These are phyloP conservation scores for Yamadazyma epiphylla DNA, from an alignment of 1,139 yeast genomes.

Conservation along the genomic window DNA sequence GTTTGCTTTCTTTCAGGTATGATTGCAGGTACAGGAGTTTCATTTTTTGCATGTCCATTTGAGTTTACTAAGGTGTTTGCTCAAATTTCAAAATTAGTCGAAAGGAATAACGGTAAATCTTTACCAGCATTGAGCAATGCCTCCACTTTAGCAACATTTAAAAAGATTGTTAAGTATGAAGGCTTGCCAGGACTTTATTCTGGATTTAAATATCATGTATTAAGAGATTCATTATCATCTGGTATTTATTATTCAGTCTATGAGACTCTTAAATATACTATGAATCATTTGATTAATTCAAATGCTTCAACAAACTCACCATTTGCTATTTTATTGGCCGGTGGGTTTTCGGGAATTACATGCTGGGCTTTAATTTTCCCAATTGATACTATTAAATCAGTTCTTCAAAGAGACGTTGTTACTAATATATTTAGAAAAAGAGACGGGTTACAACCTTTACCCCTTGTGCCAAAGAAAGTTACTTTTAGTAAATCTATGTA, in stretches of 20 bases:
- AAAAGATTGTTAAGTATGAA: conserved; percentile 50
- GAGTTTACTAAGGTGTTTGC: conserved; percentile 81
- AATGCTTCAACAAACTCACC: conserved; percentile 28
- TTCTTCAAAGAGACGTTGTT: conserved; percentile 71
- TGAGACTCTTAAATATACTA: conserved; percentile 61
- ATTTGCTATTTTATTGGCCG: conserved; percentile 50
- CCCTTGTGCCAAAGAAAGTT: conserved; percentile 27
- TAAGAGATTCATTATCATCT: conserved; percentile 67
- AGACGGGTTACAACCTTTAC: conserved; percentile 38
- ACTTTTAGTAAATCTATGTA: conserved; percentile 51
- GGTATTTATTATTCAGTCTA: conserved; percentile 74
- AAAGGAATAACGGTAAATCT: conserved; percentile 11
- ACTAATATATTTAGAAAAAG: conserved; percentile 55
- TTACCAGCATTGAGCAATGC: conserved; percentile 8
- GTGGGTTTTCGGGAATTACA: conserved; percentile 74
- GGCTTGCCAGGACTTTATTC: conserved; percentile 68
- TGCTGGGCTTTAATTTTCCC: conserved; percentile 79
- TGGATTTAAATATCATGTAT: conserved; percentile 63
- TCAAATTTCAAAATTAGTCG: conserved; percentile 57
- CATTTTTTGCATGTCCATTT: conserved; percentile 77
- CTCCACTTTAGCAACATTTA: conserved; percentile 36
- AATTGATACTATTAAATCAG: conserved; percentile 72
- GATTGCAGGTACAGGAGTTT: conserved; percentile 61
- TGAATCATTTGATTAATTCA: conserved; percentile 29
- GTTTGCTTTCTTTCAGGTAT: conserved; percentile 65